Conservation (phyloP, 768 basidiomycete genomes). For the Pleurotus tuber-regium region DNA sequence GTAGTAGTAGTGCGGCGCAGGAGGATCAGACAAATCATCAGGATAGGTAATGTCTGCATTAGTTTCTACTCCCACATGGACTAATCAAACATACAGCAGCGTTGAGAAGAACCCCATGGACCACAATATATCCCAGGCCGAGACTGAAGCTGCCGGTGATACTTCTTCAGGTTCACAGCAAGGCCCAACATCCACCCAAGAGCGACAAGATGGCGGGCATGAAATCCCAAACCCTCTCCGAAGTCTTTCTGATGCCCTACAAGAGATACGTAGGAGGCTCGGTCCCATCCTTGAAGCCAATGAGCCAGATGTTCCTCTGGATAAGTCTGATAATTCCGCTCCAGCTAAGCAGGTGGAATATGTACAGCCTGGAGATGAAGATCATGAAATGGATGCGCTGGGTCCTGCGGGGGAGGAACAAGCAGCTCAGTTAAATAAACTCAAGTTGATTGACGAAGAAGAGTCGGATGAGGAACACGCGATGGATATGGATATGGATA, state of each 20-base stretch:
- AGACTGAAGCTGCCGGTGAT: constrained; percentile 28
- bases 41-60: constrained; percentile 27
- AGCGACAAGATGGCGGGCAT: not conserved
- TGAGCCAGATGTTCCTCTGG: constrained; percentile 26
- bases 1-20: constrained; percentile 23
- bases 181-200: constrained; percentile 37
- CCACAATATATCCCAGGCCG: constrained; percentile 15
- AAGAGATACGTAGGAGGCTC: constrained; percentile 80
- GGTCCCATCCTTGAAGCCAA: constrained; percentile 69
- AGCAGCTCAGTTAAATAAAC: constrained; percentile 75
- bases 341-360: constrained; percentile 68
- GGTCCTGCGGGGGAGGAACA: constrained; percentile 86
- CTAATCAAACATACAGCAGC: not conserved
- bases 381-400: constrained; percentile 82
- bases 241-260: constrained; percentile 78
- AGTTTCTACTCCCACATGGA: not conserved
- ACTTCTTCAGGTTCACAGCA: constrained; percentile 42
- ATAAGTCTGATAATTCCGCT: constrained; percentile 35
- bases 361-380: constrained; percentile 62
- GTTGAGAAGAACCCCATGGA: not conserved
- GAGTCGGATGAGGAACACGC: constrained; percentile 52
- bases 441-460: constrained; percentile 66
- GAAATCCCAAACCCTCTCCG: constrained; percentile 56
- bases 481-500: constrained; percentile 35
- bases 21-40: constrained; percentile 28